A percentile compares a stretch with the other conserved stretches of the same genome.
Evolutionary conservation across 2,329 filamentous ascomycete genomes (phyloP).

Genomic region (Akanthomyces muscarius): DNA sequence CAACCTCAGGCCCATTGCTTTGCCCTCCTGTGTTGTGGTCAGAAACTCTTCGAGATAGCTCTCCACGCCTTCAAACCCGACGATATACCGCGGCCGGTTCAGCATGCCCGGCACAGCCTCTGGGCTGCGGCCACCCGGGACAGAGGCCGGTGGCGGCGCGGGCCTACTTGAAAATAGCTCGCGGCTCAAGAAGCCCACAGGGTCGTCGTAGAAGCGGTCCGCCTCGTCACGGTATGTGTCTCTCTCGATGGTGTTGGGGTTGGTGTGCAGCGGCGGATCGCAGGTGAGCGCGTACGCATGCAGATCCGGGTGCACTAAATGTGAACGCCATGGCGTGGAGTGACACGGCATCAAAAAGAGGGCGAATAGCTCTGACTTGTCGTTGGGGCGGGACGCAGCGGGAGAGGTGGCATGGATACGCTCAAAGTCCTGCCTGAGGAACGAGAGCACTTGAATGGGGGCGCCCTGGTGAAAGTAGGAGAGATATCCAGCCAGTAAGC

Average conservation of each 20-base stretch:
- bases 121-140: conserved; percentile 4
- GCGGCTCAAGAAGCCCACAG: conserved; percentile 48
- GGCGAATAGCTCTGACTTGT: conserved; percentile 52
- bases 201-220: conserved; percentile 79
- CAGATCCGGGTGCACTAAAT: conserved; percentile 71
- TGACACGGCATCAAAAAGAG: conserved; percentile 95
- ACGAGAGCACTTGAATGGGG: conserved; percentile 67
- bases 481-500: conserved; percentile 68
- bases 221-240: conserved; percentile 78
- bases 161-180: conserved; percentile 43
- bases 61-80: conserved; percentile 59
- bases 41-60: conserved; percentile 43
- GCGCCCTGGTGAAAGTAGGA: conserved; percentile 77
- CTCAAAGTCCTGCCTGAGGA: conserved; percentile 72
- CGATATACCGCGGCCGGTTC: conserved; percentile 51
- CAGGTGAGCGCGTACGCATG: conserved; percentile 82
- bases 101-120: conserved; percentile 18
- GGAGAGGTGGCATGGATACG: conserved; percentile 41
- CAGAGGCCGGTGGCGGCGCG: neutral
- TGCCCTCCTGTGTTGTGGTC: conserved; percentile 33
- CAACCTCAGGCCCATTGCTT: conserved; percentile 39
- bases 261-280: conserved; percentile 74
- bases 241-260: conserved; percentile 57
- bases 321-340: conserved; percentile 89
- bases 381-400: conserved; percentile 20